Base-by-base conservation (phyloP, 1,284 basidiomycete genomes). In the Rhodotorula sp. region DNA sequence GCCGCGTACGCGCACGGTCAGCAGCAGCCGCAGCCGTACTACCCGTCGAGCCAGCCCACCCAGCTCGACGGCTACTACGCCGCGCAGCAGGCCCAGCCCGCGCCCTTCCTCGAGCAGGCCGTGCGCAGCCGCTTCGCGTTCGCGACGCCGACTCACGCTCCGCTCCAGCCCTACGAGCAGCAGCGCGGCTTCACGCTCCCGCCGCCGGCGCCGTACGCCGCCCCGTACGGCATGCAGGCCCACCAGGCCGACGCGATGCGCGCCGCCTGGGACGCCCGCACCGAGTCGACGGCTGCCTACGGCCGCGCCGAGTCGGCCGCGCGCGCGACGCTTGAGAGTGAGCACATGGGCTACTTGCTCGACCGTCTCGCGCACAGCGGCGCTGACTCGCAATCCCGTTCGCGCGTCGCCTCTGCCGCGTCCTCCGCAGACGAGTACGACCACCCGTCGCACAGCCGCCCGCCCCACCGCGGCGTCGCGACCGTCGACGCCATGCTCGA, bases 111-210 rank as follows among this genome's bases (percentile, higher is more conserved):
- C 48, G 53, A 66, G 58, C 65, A 53, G 46, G 44, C 63, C 16
- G 25, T 48, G 25, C 67, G 69, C 54, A 74, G 73, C 53, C 70
- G 67, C 50, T 68, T 69, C 53, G 67, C 73, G n/a, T 72, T 71
- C 63, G 70, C 70, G 45, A 63, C 62, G 16, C 62, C 46, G 44
- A 52, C 66, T n/a, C 61, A 27, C 17, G 46, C 61, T 23, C 69
- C 64, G 27, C 44, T 19, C 19, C 53, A 61, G 52, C 44, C 58
- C 48, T 45, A 54, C 27, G 55, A 55, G 25, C 58, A 34, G 34
- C 34, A 34, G 34, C 34, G 34, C 34, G 34, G 61, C 49, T 67
- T 68, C 53, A 57, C 57, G 19, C 55, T 73, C 14, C 72, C 68
- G 60, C 68, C 72, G 16, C 66, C 72, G 16, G 64, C 68, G 9